Conservation (phyloP, 352 stramenopile species). For the Bremia lactucae region DNA sequence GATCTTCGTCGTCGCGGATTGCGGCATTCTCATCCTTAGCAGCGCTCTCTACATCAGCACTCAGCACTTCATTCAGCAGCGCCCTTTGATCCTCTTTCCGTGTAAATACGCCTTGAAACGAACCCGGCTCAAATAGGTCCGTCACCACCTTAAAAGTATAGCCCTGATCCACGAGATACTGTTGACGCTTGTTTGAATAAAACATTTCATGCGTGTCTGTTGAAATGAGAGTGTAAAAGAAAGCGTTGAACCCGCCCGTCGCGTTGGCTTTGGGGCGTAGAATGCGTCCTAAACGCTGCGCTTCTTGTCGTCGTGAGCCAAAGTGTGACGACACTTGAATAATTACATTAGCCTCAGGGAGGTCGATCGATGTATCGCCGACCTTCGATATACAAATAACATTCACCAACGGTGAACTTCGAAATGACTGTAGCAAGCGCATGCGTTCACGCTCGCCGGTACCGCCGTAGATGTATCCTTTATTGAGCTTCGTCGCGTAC, state of each 20-base stretch:
- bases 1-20: conserved; percentile 75
- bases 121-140: conserved; percentile 81
- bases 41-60: conserved; percentile 67
- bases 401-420: conserved; percentile 75
- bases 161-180: conserved; percentile 99
- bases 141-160: conserved; percentile 99
- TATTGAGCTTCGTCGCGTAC: conserved; percentile 88
- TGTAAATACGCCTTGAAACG: conserved; percentile 73
- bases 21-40: conserved; percentile 75
- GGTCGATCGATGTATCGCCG: conserved; percentile 98
- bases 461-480: conserved; percentile 94
- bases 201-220: conserved; percentile 99
- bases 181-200: conserved; percentile 97
- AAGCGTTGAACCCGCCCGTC: conserved; percentile 97
- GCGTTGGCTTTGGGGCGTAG: conserved; percentile 93
- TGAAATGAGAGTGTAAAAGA: conserved; percentile 99
- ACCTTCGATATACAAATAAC: conserved; percentile 91
- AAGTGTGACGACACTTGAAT: conserved; percentile 99
- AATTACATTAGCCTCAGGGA: conserved; percentile 99
- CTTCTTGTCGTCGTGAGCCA: conserved; percentile 97
- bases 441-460: conserved; percentile 90
- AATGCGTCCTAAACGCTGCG: conserved; percentile 98
- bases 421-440: conserved; percentile 78
- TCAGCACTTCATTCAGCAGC: conserved; percentile 71
- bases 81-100: conserved; percentile 69